Evolutionary conservation across 495 filamentous ascomycete genomes (phyloP), one percentile per base, ranked within the genome.

Genomic region (Penicillium bovifimosum): DNA sequence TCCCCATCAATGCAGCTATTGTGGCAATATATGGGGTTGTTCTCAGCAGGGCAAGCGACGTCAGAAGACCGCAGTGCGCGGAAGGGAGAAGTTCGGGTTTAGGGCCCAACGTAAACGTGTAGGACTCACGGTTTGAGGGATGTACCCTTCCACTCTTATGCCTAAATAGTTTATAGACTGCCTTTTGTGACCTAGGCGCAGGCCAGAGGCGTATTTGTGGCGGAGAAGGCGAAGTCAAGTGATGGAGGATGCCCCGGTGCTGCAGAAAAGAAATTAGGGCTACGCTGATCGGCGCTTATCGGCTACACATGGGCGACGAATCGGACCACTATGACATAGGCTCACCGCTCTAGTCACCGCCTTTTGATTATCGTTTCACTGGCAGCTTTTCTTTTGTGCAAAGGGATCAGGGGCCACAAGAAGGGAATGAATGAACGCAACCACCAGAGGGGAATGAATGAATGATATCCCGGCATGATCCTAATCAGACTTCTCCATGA

Each of bases 201-300:
- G 3, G 56, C 17, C 40, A 50, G 18, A 31, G 34, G 27, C 13
- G 46, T 35, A 52, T 34, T 18, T 6, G 40, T 41, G 48, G 52
- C 28, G 34, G 39, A 43, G 1, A 42, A 11, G n/a, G 48, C 29
- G 51, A 54, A 40, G 32, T 10, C 27, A 38, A 20, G 27, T 35
- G 48, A 52, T 47, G 53, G 32, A 42, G 42, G 48, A 42, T 54
- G 46, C 11, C 34, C 34, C 9, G 34, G n/a, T 36, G 34, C 42
- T 54, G 56, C 57, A 59, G 63, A 64, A 64, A 66, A 66, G 58
- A 61, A 64, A 66, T 66, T 66, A 66, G 63, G 63, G 63, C 63
- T 64, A 65, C 41, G 50, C 47, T 36, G 55, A 61, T 61, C 60
- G 62, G 62, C 57, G 60, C 63, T 66, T 66, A 63, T 66, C 63